Evolutionary conservation across 192 early-diverging fungal species (phyloP).

Genomic region (Backusella circina): DNA sequence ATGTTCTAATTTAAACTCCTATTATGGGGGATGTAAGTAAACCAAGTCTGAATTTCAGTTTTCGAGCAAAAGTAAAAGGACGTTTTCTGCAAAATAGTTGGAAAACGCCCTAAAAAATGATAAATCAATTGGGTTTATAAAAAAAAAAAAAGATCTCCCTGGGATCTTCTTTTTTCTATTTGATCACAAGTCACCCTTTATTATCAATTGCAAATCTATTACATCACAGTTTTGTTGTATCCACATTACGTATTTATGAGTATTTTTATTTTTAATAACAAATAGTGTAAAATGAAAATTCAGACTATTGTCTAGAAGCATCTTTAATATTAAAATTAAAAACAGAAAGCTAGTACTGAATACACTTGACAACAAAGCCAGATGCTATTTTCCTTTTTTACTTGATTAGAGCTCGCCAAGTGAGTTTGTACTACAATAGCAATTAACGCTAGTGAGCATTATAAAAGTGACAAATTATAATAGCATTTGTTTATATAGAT

Average conservation of each 20-base stretch:
- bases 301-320: background rate
- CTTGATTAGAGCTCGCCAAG: background rate
- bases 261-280: background rate
- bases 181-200: background rate
- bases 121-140: conserved; percentile 2
- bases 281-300: background rate
- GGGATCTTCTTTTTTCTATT: background rate
- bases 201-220: background rate
- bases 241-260: background rate
- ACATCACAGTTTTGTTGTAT: background rate
- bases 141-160: background rate
- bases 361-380: background rate
- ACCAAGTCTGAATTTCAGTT: too few relatives aligned
- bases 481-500: background rate
- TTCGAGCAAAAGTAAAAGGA: too few relatives aligned
- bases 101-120: too few relatives aligned
- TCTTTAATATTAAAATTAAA: background rate
- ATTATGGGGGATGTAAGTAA: too few relatives aligned
- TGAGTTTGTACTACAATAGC: background rate
- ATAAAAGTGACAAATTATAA: background rate
- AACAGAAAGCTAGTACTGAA: background rate
- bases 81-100: too few relatives aligned
- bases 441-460: background rate
- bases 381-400: background rate
- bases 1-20: too few relatives aligned